Evolutionary conservation across 2,329 filamentous ascomycete genomes (phyloP).

Genomic region (Penicillium occitanis): DNA sequence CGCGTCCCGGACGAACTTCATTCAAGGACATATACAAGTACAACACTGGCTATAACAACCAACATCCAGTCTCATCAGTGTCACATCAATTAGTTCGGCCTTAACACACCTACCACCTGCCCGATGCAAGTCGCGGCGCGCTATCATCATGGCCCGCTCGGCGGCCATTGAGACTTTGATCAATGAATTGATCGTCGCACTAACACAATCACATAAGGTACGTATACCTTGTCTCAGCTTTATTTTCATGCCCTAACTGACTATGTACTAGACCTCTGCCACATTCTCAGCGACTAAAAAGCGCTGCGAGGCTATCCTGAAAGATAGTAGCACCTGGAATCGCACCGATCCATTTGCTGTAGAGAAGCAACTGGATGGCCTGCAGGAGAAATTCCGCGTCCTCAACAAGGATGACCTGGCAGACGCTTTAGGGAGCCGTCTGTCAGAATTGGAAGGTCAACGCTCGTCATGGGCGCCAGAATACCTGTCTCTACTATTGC

Average conservation of each 20-base stretch:
- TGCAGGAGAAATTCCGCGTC: slow-evolving; percentile 84
- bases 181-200: slow-evolving; percentile 63
- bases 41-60: slow-evolving; percentile 25
- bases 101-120: background rate
- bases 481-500: slow-evolving; percentile 71
- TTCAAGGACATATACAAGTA: too few species aligned
- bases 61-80: slow-evolving; percentile 46
- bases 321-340: slow-evolving; percentile 54
- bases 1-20: slow-evolving; percentile 46
- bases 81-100: background rate
- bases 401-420: slow-evolving; percentile 77
- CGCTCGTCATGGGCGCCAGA: slow-evolving; percentile 73
- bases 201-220: slow-evolving; percentile 18
- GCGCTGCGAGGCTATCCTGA: slow-evolving; percentile 36
- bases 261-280: slow-evolving; percentile 29
- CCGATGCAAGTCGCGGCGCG: background rate
- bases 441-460: slow-evolving; percentile 58
- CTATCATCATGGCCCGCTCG: slow-evolving; percentile 65
- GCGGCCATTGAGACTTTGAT: slow-evolving; percentile 64
- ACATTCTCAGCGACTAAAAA: slow-evolving; percentile 33
- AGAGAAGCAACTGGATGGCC: slow-evolving; percentile 61
- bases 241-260: slow-evolving; percentile 5
- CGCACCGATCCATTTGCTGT: slow-evolving; percentile 74
- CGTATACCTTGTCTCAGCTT: background rate
- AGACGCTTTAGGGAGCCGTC: slow-evolving; percentile 61